Evolutionary conservation across 2,329 filamentous ascomycete species (phyloP).

Genomic region (Hyphodiscus sp.): DNA sequence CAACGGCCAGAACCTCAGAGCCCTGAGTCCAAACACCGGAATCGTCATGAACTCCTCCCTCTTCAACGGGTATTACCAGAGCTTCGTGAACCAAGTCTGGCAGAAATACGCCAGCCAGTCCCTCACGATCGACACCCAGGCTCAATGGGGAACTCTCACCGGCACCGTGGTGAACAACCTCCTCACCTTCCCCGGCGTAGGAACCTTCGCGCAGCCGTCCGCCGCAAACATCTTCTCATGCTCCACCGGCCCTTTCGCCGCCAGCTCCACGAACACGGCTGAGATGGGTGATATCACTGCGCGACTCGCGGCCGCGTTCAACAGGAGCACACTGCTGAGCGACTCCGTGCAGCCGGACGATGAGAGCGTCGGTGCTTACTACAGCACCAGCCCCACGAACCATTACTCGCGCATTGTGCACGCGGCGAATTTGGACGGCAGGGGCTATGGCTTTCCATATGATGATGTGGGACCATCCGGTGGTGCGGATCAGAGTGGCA

Average conservation of each 20-base stretch:
- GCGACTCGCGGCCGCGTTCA: conserved; percentile 22
- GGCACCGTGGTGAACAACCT: conserved; percentile 37
- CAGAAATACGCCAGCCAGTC: conserved; percentile 32
- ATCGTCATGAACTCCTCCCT: conserved; percentile 37
- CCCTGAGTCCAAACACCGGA: conserved; percentile 37
- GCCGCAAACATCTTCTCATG: conserved; percentile 61
- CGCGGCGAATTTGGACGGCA: conserved; percentile 49
- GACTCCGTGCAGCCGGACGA: conserved; percentile 41
- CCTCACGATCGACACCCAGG: conserved; percentile 60
- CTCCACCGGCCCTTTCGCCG: conserved; percentile 54
- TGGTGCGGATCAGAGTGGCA: conserved; percentile 54
- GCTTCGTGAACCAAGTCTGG: conserved; percentile 41
- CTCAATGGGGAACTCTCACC: conserved; percentile 42
- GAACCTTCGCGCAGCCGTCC: conserved; percentile 49
- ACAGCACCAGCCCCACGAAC: conserved; percentile 50
- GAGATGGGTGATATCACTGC: conserved; percentile 16
- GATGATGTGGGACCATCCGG: conserved; percentile 59
- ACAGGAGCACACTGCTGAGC: conserved; percentile 21
- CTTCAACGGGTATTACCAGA: conserved; percentile 38
- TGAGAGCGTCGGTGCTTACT: conserved; percentile 47
- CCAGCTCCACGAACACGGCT: conserved; percentile 11
- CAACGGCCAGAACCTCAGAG: conserved; percentile 32
- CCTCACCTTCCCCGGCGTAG: conserved; percentile 34
- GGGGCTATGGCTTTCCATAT: conserved; percentile 61
- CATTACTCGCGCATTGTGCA: conserved; percentile 59